Evolutionary conservation across 345 rosid genomes (phyloP).

Genomic region (Populus tremula): DNA sequence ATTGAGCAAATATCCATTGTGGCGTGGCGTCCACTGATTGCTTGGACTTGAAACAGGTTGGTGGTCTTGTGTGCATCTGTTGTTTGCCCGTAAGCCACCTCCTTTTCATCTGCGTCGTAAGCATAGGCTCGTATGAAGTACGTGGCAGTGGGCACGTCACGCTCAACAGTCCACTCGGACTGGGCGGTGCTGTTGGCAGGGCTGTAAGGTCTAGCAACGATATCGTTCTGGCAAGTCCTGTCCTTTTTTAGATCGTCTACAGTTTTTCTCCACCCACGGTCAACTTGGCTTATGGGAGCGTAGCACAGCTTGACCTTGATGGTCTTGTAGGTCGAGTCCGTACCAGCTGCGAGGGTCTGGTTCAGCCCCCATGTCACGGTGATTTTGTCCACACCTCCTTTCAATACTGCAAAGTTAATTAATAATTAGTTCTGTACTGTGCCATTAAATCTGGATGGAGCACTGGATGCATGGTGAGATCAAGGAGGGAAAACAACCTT

Average conservation of each 20-base stretch:
- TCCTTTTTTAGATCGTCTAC: conserved; percentile 49
- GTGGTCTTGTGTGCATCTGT: conserved; percentile 35
- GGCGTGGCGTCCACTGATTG: conserved; percentile 53
- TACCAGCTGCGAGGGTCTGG: conserved; percentile 36
- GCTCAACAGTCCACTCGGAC: conserved; percentile 45
- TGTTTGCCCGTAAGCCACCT: conserved; percentile 62
- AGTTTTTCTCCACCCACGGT: conserved; percentile 75
- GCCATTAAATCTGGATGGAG: too few relatives aligned
- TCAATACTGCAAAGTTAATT: conserved; percentile 34
- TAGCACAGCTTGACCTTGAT: conserved; percentile 57
- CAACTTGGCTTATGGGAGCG: conserved; percentile 67
- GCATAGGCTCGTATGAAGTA: conserved; percentile 77
- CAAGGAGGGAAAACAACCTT: not conserved
- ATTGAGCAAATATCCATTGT: conserved; percentile 51
- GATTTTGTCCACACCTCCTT: conserved; percentile 53
- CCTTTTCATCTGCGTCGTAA: conserved; percentile 16
- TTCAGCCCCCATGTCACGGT: conserved; percentile 54
- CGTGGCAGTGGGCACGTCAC: conserved; percentile 55
- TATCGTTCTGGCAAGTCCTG: conserved; percentile 55
- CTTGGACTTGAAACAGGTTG: conserved; percentile 41
- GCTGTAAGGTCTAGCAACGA: conserved; percentile 41
- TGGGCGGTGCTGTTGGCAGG: conserved; percentile 23
- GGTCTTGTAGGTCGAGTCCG: conserved; percentile 44
- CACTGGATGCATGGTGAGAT: not conserved
- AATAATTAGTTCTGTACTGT: not conserved